Percentiles rank a stretch among this genome's conserved stretches.
These are phyloP conservation scores for Hordeum vulgare DNA, from an alignment of 176 grass and related monocot species.

Conservation along the genomic window DNA sequence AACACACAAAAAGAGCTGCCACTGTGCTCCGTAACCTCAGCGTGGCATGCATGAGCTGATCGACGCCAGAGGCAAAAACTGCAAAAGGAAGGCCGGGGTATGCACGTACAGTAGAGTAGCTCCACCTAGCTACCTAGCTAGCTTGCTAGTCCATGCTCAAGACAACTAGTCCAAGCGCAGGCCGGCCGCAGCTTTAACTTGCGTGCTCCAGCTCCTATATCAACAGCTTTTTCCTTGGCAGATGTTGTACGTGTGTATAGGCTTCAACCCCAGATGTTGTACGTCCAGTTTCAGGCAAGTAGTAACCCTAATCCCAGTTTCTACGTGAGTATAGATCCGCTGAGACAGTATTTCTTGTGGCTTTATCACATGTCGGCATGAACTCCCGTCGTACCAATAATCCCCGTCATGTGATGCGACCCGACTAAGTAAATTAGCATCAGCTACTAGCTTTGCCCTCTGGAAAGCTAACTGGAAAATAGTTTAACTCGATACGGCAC, in stretches of 20 bases:
- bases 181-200: conserved; percentile 31
- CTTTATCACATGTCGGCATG: conserved; percentile 30
- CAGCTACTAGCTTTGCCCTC: background rate
- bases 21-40: too few relatives aligned
- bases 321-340: too few relatives aligned
- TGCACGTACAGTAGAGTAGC: background rate
- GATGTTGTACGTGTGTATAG: background rate
- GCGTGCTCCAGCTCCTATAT: background rate
- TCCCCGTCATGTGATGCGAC: conserved; percentile 11
- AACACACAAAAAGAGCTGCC: conserved; percentile 6
- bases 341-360: background rate
- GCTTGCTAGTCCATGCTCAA: conserved; percentile 12
- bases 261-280: background rate
- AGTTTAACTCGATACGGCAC: conserved; percentile 6
- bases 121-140: background rate
- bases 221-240: background rate
- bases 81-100: conserved; percentile 3
- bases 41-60: conserved; percentile 18
- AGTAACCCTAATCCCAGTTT: too few relatives aligned
- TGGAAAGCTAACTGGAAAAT: background rate
- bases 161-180: conserved; percentile 38
- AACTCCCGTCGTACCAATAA: background rate
- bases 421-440: background rate
- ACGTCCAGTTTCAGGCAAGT: too few relatives aligned
- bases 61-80: conserved; percentile 26